A percentile compares a stretch with the other conserved stretches of the same genome.
These are phyloP conservation scores for Cyclocybe aegerita DNA, from an alignment of 768 basidiomycete species.

Conservation along the genomic window DNA sequence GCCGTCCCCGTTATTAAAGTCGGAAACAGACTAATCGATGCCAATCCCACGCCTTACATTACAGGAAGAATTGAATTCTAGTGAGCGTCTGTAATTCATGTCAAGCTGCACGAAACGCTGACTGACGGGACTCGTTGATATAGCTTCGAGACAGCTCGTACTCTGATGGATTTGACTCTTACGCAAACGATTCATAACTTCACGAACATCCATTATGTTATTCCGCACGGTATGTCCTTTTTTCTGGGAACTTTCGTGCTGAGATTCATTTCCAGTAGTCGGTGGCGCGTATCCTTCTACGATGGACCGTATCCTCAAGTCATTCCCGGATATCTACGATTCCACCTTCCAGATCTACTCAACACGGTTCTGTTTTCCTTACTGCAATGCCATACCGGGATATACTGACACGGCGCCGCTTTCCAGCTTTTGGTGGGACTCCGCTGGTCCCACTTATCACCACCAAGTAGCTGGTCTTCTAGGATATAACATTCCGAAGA, in stretches of 20 bases:
- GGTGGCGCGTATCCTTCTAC: conserved; percentile 34
- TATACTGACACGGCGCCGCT: neutral
- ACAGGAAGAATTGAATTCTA: conserved; percentile 35
- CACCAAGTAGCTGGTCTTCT: conserved; percentile 33
- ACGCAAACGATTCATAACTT: conserved; percentile 26
- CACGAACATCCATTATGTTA: conserved; percentile 34
- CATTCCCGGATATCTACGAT: conserved; percentile 28
- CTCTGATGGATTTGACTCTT: conserved; percentile 26
- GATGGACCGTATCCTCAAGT: conserved; percentile 34
- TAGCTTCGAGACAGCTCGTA: conserved; percentile 19
- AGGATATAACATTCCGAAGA: conserved; percentile 28
- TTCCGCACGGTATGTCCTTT: conserved; percentile 28
- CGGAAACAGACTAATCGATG: conserved; percentile 25
- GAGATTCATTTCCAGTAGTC: conserved; percentile 13
- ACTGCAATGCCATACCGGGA: neutral
- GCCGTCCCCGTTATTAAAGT: conserved; percentile 27
- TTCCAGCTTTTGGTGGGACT: conserved; percentile 36
- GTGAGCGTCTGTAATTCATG: conserved; percentile 12
- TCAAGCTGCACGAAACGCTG: neutral
- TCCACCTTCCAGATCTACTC: conserved; percentile 30
- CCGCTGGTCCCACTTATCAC: conserved; percentile 35
- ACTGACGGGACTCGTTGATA: no score
- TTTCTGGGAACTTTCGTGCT: neutral
- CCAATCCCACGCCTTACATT: conserved; percentile 32
- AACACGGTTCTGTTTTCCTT: conserved; percentile 20